Evolutionary conservation across 768 basidiomycete genomes (phyloP).

Genomic region (Panaeolus cyanescens): DNA sequence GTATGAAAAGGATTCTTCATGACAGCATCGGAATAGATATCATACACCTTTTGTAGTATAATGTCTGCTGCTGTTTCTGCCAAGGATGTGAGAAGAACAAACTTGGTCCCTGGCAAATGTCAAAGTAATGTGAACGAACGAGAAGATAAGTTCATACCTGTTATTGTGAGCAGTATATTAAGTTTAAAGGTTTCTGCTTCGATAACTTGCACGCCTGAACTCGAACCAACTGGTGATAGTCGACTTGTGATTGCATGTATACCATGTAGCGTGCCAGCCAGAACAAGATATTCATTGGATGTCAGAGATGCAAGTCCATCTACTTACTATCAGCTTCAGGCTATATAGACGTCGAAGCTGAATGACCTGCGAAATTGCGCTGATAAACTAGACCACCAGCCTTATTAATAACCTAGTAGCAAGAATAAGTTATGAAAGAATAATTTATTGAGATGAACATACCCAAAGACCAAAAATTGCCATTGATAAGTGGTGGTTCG

Average conservation of each 20-base stretch:
- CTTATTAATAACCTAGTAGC: constrained; percentile 88
- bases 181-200: constrained; percentile 96
- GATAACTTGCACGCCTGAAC: constrained; percentile 92
- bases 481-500: constrained; percentile 41
- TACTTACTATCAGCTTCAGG: constrained; percentile 28
- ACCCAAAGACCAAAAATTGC: constrained; percentile 85
- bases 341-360: constrained; percentile 6
- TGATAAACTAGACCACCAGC: constrained; percentile 97
- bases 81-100: constrained; percentile 87
- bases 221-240: constrained; percentile 78
- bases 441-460: constrained; percentile 18
- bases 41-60: constrained; percentile 85
- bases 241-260: constrained; percentile 98
- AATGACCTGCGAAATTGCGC: constrained; percentile 83
- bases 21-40: constrained; percentile 90
- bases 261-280: constrained; percentile 95
- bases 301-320: constrained; percentile 91
- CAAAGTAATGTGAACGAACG: background rate
- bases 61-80: constrained; percentile 69
- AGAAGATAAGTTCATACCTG: constrained; percentile 54
- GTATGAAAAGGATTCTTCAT: constrained; percentile 99
- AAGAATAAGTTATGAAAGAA: constrained; percentile 6
- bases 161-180: constrained; percentile 85
- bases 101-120: constrained; percentile 78
- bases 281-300: constrained; percentile 93